Evolutionary conservation across 2,329 filamentous ascomycete species (phyloP), one percentile per base, ranked within the genome.

Genomic region (Bisporella sp.): DNA sequence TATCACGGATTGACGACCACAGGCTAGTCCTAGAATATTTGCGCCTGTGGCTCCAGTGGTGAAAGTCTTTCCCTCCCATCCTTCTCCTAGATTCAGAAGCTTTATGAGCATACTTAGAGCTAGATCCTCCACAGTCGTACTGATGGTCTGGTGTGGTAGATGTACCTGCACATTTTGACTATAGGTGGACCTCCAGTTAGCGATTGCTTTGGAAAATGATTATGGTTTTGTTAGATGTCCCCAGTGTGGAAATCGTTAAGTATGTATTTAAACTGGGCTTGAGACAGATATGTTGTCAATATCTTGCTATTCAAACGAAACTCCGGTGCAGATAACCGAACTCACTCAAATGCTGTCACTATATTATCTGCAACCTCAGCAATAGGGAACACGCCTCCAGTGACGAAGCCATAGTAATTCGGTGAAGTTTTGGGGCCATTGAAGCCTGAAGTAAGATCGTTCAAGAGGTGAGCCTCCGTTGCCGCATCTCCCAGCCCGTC

Each of bases 351-450:
- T 6, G 80, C 77, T 5, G 84, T 84, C 54, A 92, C 89, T n/a
- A 96, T 69, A 56, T 89, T 86, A 66, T 96, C 92, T 1, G 89
- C 91, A 48, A 88, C 79, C 58, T 85, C 77, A 32, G 90, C 90
- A 29, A 89, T 81, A 5, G 89, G 88, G 0, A 91, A 87, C 6
- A 77, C 74, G 11, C 89, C 87, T 42, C 92, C 92, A 0, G 85
- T 95, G 5, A 96, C 86, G 65, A 96, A 96, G 52, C 89, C 91
- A 66, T 89, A 95, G 73, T 95, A 95, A 45, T 64, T 61, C 5
- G 59, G 46, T 1, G 61, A 62, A 1, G 58, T 64, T 46, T 64
- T 64, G 2, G 57, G 59, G 2, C 63, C 62, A 47, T 63, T 64
- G 51, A 65, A 62, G 7, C 56, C 63, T 5, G 74, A 73, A 3